These are phyloP conservation scores for Naganishia liquefaciens DNA, from an alignment of 1,284 basidiomycete genomes.

Conservation along the genomic window DNA sequence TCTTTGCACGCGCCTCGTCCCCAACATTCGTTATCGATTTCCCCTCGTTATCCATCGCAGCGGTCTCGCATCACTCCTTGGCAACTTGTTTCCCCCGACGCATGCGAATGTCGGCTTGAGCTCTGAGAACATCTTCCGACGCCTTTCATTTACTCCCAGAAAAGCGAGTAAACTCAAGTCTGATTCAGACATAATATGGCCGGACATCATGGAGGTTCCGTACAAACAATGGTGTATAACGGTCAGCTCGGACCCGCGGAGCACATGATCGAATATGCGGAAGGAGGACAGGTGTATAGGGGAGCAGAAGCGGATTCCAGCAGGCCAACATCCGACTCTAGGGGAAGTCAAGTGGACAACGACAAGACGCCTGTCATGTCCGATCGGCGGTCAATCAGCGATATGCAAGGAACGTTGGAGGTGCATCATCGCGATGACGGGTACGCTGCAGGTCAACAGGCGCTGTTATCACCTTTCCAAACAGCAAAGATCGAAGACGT, in stretches of 20 bases:
- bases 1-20: neutral
- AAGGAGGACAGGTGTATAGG: conserved; percentile 10
- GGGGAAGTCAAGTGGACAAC: conserved; percentile 12
- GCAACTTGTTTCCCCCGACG: neutral
- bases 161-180: neutral
- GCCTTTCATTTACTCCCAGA: neutral
- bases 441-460: conserved; percentile 10
- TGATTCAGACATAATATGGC: conserved; percentile 6
- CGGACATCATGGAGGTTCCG: conserved; percentile 12
- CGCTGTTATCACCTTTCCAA: conserved; percentile 27
- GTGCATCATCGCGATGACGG: conserved; percentile 10
- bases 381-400: conserved; percentile 19
- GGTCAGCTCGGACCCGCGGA: conserved; percentile 10
- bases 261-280: conserved; percentile 17
- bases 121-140: too few relatives aligned
- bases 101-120: conserved; percentile 16
- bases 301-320: neutral
- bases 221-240: conserved; percentile 21
- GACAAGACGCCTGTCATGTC: conserved; percentile 31
- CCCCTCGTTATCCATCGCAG: too few relatives aligned
- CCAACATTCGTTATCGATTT: conserved; percentile 12
- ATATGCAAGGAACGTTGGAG: conserved; percentile 10
- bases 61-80: neutral
- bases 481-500: conserved; percentile 11
- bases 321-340: conserved; percentile 11